These are phyloP conservation scores for Hygrophila difformis DNA, from an alignment of 257 asterid genomes.

Conservation along the genomic window DNA sequence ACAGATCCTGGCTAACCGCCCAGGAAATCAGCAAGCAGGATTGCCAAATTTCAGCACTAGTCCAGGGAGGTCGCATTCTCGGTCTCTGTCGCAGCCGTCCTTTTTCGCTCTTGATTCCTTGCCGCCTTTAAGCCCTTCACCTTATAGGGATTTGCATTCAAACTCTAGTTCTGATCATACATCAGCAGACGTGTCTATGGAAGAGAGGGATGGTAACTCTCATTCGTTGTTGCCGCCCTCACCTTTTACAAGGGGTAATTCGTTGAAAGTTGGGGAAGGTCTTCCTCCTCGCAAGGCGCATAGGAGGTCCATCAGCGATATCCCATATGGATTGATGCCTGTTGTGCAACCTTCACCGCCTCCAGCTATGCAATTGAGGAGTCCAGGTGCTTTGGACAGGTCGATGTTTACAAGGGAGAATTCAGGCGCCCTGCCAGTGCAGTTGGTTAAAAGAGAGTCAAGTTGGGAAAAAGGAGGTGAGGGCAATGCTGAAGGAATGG, in stretches of 20 bases:
- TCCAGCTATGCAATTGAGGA: slow-evolving; percentile 33
- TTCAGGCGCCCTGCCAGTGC: slow-evolving; percentile 32
- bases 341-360: slow-evolving; percentile 50
- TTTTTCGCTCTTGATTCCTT: slow-evolving; percentile 51
- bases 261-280: slow-evolving; percentile 35
- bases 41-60: slow-evolving; percentile 32
- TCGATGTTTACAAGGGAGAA: slow-evolving; percentile 18
- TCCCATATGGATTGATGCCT: slow-evolving; percentile 45
- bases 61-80: slow-evolving; percentile 40
- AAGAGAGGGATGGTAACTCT: slow-evolving; percentile 33
- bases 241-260: slow-evolving; percentile 39
- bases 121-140: slow-evolving; percentile 62
- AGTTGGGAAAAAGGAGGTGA: slow-evolving; percentile 44
- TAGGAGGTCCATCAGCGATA: slow-evolving; percentile 62
- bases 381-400: slow-evolving; percentile 29
- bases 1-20: slow-evolving; percentile 37
- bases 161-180: slow-evolving; percentile 25
- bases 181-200: slow-evolving; percentile 43
- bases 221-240: slow-evolving; percentile 40
- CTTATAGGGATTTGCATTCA: slow-evolving; percentile 31
- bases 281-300: slow-evolving; percentile 62
- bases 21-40: slow-evolving; percentile 33
- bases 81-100: slow-evolving; percentile 54
- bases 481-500: slow-evolving; percentile 45
- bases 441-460: slow-evolving; percentile 41